Evolutionary conservation across 2,329 filamentous ascomycete genomes (phyloP), one percentile per base, ranked within the genome.

Genomic region (Nothopassalora personata): DNA sequence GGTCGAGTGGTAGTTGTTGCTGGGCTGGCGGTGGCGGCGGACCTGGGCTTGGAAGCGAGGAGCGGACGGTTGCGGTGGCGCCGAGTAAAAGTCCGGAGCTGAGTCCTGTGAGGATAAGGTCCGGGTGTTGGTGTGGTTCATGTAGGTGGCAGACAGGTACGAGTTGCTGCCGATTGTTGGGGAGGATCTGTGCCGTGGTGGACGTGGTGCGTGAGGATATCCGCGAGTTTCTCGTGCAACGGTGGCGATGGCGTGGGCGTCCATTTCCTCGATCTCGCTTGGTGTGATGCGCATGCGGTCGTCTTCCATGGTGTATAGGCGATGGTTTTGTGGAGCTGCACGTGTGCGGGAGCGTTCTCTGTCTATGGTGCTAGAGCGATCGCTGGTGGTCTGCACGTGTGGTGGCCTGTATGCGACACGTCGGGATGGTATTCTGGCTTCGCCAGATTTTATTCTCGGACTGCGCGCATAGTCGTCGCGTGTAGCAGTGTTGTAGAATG

Each of bases 131-230:
- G 27, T 19, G 30, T 34, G 13, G 3, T 51, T n/a, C 49, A 51
- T 34, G 30, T 51, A 34, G 27, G 28, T 30, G 49, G 27, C 10
- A 34, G 49, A 30, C 10, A 57, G 48, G 45, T 43, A 48, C 8
- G 45, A 50, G 51, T 48, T 34, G 50, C 23, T 50, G 50, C 34
- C 49, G 30, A 48, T 39, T 33, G 53, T 19, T 34, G 48, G 45
- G 19, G 34, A 19, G 11, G 18, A 36, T 45, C 45, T 53, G 51
- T 50, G 51, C 6, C 23, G 18, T 9, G 51, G 43, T 15, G 51
- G 43, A 10, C 30, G 51, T 10, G 56, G 36, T 11, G 56, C 56
- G 18, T 43, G 56, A 39, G 56, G 56, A 33, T 54, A 50, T 5
- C 43, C 43, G 30, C 15, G 48, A 5, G 6, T 33, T 10, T 51